These are phyloP conservation scores for Amanita phalloides DNA, from an alignment of 768 basidiomycete genomes.

Conservation along the genomic window DNA sequence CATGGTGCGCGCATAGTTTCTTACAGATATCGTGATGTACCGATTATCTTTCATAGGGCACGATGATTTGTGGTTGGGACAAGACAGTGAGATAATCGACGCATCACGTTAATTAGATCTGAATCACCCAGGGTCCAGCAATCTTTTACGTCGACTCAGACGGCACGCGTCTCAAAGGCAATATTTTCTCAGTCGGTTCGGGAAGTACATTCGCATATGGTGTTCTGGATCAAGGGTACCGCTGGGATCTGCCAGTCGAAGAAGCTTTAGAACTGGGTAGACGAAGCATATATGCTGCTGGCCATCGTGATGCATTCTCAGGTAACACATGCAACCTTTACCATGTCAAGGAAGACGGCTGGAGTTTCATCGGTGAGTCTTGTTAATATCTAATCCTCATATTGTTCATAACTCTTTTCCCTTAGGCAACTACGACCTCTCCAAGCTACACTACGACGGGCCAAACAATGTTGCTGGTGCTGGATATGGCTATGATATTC, in stretches of 20 bases:
- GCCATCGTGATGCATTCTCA: conserved; percentile 93
- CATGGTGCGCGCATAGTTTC: conserved; percentile 56
- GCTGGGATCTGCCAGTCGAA: conserved; percentile 85
- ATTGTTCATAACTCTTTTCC: neutral
- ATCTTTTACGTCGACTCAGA: conserved; percentile 98
- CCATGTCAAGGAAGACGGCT: conserved; percentile 90
- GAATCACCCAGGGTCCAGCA: conserved; percentile 59
- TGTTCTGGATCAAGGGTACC: conserved; percentile 92
- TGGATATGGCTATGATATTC: conserved; percentile 76
- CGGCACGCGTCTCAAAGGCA: conserved; percentile 89
- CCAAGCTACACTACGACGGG: conserved; percentile 85
- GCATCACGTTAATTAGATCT: neutral
- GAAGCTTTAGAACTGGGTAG: conserved; percentile 93
- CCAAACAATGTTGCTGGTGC: conserved; percentile 55
- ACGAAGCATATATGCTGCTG: conserved; percentile 92
- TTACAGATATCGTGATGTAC: conserved; percentile 1
- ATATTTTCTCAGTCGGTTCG: conserved; percentile 98
- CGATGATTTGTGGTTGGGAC: conserved; percentile 99
- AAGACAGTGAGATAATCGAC: conserved; percentile 60
- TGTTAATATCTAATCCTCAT: neutral
- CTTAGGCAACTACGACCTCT: conserved; percentile 86
- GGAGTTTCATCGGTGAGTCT: conserved; percentile 85
- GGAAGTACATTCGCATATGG: conserved; percentile 99
- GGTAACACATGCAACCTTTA: conserved; percentile 95
- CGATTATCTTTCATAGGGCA: conserved; percentile 48